phyloP scores from a whole-genome alignment of 495 filamentous ascomycete genomes.

The Penicillium samsonianum region DNA sequence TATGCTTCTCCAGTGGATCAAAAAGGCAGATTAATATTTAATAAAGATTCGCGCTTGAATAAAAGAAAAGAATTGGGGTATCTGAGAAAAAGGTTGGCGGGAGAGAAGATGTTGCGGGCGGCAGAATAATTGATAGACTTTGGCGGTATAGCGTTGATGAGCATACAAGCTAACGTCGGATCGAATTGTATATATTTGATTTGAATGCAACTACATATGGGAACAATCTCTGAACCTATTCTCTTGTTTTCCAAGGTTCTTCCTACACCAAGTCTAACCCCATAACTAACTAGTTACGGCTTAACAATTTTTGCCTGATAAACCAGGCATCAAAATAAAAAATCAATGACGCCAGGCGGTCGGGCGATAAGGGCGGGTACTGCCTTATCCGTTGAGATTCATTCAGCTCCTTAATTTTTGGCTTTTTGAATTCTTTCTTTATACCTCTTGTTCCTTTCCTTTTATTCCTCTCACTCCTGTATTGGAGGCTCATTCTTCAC shows the following conservation, averaged over 20 bases:
- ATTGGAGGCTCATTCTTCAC: neutral
- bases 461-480: neutral
- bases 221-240: neutral
- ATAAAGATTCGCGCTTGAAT: slow-evolving; percentile 9
- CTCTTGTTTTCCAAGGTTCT: slow-evolving; percentile 4
- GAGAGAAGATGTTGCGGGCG: slow-evolving; percentile 19
- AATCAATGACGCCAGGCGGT: slow-evolving; percentile 37
- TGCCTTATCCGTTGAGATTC: slow-evolving; percentile 23
- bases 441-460: neutral
- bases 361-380: slow-evolving; percentile 21
- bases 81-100: slow-evolving; percentile 11
- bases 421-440: slow-evolving; percentile 15
- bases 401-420: slow-evolving; percentile 20
- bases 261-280: too few species aligned
- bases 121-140: slow-evolving; percentile 29
- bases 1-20: neutral
- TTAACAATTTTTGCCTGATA: neutral
- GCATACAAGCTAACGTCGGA: neutral
- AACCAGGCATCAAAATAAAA: slow-evolving; percentile 3
- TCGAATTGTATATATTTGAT: neutral
- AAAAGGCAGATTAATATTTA: neutral
- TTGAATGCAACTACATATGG: too few species aligned
- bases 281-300: too few species aligned
- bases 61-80: neutral
- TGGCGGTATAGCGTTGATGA: slow-evolving; percentile 3